A percentile compares a stretch with the other conserved stretches of the same genome.
Evolutionary conservation across 1,139 yeast genomes (phyloP).

Genomic region (Magnusiomyces fungicola): DNA sequence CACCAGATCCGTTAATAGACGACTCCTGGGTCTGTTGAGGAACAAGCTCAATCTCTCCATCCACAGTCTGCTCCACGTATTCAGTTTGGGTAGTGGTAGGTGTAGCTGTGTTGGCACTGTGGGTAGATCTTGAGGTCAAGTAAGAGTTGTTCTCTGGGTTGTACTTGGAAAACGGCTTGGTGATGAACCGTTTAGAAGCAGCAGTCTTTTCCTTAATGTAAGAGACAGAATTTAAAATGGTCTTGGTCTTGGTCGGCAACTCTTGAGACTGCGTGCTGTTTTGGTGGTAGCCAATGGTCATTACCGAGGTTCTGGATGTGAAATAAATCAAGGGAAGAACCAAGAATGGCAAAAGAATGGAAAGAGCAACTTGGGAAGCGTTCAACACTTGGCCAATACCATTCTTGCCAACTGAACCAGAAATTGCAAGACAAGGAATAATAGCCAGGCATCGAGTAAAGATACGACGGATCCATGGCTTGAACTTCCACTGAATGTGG

Average conservation of each 20-base stretch:
- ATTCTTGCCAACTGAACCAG: conserved; percentile 68
- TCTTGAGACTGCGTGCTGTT: conserved; percentile 20
- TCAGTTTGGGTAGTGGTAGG: no score
- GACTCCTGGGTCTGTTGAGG: neutral
- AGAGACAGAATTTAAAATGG: neutral
- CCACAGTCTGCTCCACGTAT: no score
- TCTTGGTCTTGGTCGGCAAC: neutral
- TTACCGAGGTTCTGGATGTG: conserved; percentile 54
- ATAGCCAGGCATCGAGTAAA: conserved; percentile 81
- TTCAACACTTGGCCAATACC: conserved; percentile 77
- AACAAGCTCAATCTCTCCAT: neutral
- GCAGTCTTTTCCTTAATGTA: neutral
- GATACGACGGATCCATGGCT: conserved; percentile 80
- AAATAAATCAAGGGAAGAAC: conserved; percentile 74
- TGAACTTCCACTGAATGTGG: conserved; percentile 73
- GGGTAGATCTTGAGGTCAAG: no score
- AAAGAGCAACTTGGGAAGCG: conserved; percentile 68
- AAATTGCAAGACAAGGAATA: conserved; percentile 79
- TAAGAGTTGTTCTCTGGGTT: no score
- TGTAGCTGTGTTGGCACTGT: no score
- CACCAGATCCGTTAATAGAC: neutral
- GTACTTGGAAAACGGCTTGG: no score
- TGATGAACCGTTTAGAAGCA: no score
- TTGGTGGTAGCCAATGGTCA: conserved; percentile 47
- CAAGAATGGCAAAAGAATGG: conserved; percentile 63